Conservation (phyloP, 768 basidiomycete genomes). For the Mycena metata region DNA sequence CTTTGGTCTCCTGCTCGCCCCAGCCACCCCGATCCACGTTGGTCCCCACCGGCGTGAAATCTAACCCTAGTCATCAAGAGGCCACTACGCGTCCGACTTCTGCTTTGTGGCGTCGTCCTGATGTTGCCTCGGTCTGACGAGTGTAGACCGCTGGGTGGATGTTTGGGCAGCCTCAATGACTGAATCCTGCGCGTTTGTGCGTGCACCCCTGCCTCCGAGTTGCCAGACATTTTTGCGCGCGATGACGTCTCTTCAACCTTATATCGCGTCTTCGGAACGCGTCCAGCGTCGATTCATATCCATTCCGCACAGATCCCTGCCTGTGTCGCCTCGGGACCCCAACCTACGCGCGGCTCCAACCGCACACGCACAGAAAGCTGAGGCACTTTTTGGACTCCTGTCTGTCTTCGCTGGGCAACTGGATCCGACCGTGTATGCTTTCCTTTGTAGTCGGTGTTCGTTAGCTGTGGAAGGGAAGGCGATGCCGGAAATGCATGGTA, state of each 20-base stretch:
- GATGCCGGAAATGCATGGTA: constrained; percentile 38
- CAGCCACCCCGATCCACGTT: constrained; percentile 34
- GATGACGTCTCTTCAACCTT: constrained; percentile 34
- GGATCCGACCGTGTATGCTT: constrained; percentile 32
- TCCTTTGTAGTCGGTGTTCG: constrained; percentile 17
- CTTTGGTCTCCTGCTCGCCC: constrained; percentile 32
- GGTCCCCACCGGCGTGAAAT: constrained; percentile 33
- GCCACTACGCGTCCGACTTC: constrained; percentile 20
- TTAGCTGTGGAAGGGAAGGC: constrained; percentile 35
- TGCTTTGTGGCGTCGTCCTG: constrained; percentile 20
- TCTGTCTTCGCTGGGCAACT: constrained; percentile 23
- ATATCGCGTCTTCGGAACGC: constrained; percentile 38
- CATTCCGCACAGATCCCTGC: constrained; percentile 34
- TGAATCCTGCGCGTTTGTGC: constrained; percentile 35
- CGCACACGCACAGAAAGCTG: constrained; percentile 33
- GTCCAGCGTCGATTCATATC: constrained; percentile 18
- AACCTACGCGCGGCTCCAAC: constrained; percentile 26
- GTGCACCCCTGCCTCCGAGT: constrained; percentile 12
- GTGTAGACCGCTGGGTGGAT: constrained; percentile 17
- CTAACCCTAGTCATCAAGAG: constrained; percentile 36
- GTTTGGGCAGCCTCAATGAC: constrained; percentile 29
- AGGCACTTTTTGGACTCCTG: constrained; percentile 25
- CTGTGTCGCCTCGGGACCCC: constrained; percentile 39
- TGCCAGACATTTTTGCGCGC: constrained; percentile 31
- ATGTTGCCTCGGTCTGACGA: constrained; percentile 23